These are phyloP conservation scores for Chytridiales sp. DNA, from an alignment of 371 early-diverging fungal species.

Conservation along the genomic window DNA sequence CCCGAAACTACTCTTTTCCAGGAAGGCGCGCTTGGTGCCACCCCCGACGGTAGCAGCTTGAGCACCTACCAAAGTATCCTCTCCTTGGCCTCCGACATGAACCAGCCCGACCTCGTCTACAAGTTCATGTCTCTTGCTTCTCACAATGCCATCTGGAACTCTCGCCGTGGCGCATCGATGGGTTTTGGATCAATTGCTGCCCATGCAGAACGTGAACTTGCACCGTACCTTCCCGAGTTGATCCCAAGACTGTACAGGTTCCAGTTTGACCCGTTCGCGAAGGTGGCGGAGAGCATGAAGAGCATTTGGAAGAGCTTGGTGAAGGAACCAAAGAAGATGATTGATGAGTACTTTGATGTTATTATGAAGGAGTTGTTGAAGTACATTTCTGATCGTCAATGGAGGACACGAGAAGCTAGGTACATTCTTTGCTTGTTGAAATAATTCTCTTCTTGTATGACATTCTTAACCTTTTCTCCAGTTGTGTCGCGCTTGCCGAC, in stretches of 20 bases:
- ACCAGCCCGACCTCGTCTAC: slow-evolving; percentile 92
- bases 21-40: slow-evolving; percentile 64
- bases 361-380: slow-evolving; percentile 77
- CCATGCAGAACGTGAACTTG: slow-evolving; percentile 74
- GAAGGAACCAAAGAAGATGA: slow-evolving; percentile 68
- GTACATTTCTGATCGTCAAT: slow-evolving; percentile 77
- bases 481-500: slow-evolving; percentile 74
- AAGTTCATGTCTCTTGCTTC: slow-evolving; percentile 92
- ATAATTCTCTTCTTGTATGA: not conserved
- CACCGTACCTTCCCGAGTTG: slow-evolving; percentile 71
- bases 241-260: slow-evolving; percentile 83
- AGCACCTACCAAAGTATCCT: slow-evolving; percentile 81
- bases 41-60: slow-evolving; percentile 79
- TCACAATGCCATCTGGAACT: slow-evolving; percentile 86
- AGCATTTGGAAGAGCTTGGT: slow-evolving; percentile 84
- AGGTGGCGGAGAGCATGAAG: slow-evolving; percentile 84
- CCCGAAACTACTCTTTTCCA: slow-evolving; percentile 78
- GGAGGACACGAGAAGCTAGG: slow-evolving; percentile 80
- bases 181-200: slow-evolving; percentile 80
- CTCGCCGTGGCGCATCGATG: slow-evolving; percentile 86
- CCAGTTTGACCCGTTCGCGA: slow-evolving; percentile 85
- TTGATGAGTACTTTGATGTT: slow-evolving; percentile 76
- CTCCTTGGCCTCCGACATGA: slow-evolving; percentile 86
- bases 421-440: slow-evolving; percentile 21
- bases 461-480: slow-evolving; percentile 27